Percentiles rank a stretch among this genome's conserved stretches.
Conservation (phyloP, 768 basidiomycete genomes). For the Lentinula boryana region DNA sequence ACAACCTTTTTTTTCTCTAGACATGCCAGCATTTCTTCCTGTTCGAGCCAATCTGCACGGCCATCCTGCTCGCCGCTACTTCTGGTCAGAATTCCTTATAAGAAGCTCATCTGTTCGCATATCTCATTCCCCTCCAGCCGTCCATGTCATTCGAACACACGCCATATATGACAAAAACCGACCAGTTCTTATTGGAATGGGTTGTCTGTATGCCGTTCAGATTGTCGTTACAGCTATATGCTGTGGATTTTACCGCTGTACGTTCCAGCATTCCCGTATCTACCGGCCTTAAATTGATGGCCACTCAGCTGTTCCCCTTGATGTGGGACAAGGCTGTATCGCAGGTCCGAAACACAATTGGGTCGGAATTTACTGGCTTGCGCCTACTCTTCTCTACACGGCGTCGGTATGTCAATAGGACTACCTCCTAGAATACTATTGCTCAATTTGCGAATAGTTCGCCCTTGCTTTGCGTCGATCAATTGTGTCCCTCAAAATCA, state of each 20-base stretch:
- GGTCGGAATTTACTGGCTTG: slow-evolving; percentile 85
- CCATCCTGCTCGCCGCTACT: slow-evolving; percentile 68
- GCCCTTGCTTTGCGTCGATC: slow-evolving; percentile 57
- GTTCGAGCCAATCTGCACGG: slow-evolving; percentile 84
- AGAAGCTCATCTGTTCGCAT: background rate
- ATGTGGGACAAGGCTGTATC: slow-evolving; percentile 78
- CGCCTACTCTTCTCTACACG: slow-evolving; percentile 67
- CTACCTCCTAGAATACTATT: background rate
- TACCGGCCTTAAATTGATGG: background rate
- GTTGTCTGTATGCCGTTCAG: slow-evolving; percentile 58
- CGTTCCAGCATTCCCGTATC: slow-evolving; percentile 15
- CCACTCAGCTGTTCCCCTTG: slow-evolving; percentile 56
- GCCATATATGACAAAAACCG: slow-evolving; percentile 71
- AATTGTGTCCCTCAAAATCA: slow-evolving; percentile 47
- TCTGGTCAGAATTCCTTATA: slow-evolving; percentile 35
- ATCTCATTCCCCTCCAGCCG: slow-evolving; percentile 25
- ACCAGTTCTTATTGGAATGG: slow-evolving; percentile 48
- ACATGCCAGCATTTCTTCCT: slow-evolving; percentile 68
- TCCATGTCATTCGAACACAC: slow-evolving; percentile 74
- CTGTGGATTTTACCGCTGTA: slow-evolving; percentile 76
- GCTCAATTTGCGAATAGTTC: slow-evolving; percentile 30
- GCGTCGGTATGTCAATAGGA: slow-evolving; percentile 43
- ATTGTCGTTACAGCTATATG: slow-evolving; percentile 66
- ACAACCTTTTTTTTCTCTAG: slow-evolving; percentile 23
- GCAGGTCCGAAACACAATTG: slow-evolving; percentile 75